A percentile compares a stretch with the other conserved stretches of the same genome.
phyloP scores from a whole-genome alignment of 495 filamentous ascomycete species.

The Haplographium delicatum region DNA sequence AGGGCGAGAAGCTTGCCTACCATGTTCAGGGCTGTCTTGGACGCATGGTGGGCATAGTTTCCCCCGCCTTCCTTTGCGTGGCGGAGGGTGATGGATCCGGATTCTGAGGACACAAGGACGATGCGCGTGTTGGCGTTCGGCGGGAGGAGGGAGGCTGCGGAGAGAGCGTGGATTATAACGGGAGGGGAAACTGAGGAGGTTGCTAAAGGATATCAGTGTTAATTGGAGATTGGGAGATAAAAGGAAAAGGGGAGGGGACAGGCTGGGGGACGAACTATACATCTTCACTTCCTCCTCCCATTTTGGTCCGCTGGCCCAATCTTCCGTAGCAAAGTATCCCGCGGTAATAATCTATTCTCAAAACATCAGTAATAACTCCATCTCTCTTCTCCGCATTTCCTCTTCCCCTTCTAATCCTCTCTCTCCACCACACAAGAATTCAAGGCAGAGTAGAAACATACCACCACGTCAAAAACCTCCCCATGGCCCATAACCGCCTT shows the following conservation, averaged over 20 bases:
- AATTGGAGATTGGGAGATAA: background rate
- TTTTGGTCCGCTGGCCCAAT: constrained; percentile 52
- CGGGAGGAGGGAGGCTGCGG: constrained; percentile 45
- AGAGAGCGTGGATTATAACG: constrained; percentile 58
- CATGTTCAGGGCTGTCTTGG: constrained; percentile 72
- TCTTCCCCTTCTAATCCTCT: background rate
- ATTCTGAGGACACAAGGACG: constrained; percentile 61
- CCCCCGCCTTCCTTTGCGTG: constrained; percentile 65
- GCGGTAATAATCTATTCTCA: constrained; percentile 52
- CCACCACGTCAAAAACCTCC: constrained; percentile 12
- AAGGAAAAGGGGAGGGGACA: background rate
- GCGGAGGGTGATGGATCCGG: constrained; percentile 61
- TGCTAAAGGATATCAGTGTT: constrained; percentile 25
- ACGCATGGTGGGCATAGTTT: constrained; percentile 68
- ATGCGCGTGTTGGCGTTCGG: constrained; percentile 54
- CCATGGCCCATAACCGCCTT: too few relatives aligned
- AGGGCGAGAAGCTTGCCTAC: constrained; percentile 63
- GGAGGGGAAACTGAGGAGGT: constrained; percentile 61
- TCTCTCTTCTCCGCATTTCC: too few relatives aligned
- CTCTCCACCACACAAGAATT: constrained; percentile 6
- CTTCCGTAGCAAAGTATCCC: constrained; percentile 63
- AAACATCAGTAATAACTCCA: too few relatives aligned
- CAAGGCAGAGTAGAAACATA: constrained; percentile 44
- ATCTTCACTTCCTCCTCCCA: constrained; percentile 62
- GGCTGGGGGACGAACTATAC: constrained; percentile 39